A percentile compares a stretch with the other conserved stretches of the same genome.
Evolutionary conservation across 164 flowering plant genomes (phyloP).

Genomic region (Saururus chinensis): DNA sequence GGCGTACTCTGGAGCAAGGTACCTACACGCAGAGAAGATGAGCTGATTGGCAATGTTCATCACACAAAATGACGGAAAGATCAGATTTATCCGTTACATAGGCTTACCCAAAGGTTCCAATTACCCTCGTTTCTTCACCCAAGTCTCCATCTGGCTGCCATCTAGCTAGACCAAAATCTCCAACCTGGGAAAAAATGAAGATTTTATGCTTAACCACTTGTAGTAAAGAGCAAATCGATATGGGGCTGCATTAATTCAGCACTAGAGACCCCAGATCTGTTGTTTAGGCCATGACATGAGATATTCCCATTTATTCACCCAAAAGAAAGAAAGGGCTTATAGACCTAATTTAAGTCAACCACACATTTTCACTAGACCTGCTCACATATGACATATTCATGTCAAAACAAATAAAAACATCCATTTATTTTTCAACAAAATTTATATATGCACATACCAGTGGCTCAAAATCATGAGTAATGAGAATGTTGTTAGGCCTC

Average conservation of each 20-base stretch:
- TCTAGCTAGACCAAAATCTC: constrained; percentile 95
- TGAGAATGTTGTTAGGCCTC: constrained; percentile 95
- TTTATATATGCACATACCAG: neutral
- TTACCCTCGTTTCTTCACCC: constrained; percentile 74
- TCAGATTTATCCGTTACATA: neutral
- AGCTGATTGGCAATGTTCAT: neutral
- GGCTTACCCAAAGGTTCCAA: constrained; percentile 89
- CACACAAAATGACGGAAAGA: neutral
- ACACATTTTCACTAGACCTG: too few species aligned
- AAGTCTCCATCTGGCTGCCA: constrained; percentile 88
- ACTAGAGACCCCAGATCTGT: too few species aligned
- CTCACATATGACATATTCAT: too few species aligned
- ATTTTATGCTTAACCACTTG: neutral
- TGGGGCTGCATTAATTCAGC: too few species aligned
- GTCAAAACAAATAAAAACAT: neutral
- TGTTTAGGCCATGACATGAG: too few species aligned
- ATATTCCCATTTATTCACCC: too few species aligned
- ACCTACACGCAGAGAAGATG: constrained; percentile 28
- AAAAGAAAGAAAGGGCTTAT: too few species aligned
- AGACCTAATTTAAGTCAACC: too few species aligned
- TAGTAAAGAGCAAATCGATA: too few species aligned
- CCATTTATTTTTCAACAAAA: too few species aligned
- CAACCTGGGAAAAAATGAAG: constrained; percentile 39
- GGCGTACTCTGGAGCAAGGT: constrained; percentile 94
- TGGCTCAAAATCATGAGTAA: constrained; percentile 86